Percentiles rank a stretch among this genome's conserved stretches.
phyloP scores from a whole-genome alignment of 2,329 filamentous ascomycete species.

The Didymella glomerata region DNA sequence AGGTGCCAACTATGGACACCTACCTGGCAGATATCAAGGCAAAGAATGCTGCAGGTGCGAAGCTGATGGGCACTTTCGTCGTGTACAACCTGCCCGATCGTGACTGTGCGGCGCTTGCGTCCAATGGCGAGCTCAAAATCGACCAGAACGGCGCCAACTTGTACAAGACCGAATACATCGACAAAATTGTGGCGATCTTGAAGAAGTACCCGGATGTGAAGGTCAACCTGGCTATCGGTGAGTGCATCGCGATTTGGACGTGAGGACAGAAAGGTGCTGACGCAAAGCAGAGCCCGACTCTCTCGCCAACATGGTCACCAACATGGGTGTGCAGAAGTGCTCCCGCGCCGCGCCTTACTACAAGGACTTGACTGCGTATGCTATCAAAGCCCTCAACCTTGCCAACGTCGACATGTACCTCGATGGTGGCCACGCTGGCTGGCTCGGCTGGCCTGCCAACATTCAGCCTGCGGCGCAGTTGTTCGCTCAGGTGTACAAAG shows the following conservation, averaged over 20 bases:
- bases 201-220: slow-evolving; percentile 62
- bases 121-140: slow-evolving; percentile 68
- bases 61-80: slow-evolving; percentile 62
- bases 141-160: slow-evolving; percentile 60
- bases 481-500: slow-evolving; percentile 58
- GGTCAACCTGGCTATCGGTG: slow-evolving; percentile 61
- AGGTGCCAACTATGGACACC: slow-evolving; percentile 59
- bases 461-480: slow-evolving; percentile 60
- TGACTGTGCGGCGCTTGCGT: slow-evolving; percentile 69
- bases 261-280: slow-evolving; percentile 3
- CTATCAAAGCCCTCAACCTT: slow-evolving; percentile 64
- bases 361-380: slow-evolving; percentile 64
- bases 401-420: slow-evolving; percentile 71
- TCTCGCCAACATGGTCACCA: slow-evolving; percentile 70
- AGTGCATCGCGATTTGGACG: background rate
- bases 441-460: slow-evolving; percentile 71
- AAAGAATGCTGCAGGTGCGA: slow-evolving; percentile 59
- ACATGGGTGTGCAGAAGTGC: slow-evolving; percentile 64
- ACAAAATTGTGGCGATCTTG: slow-evolving; percentile 62
- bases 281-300: slow-evolving; percentile 62
- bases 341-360: slow-evolving; percentile 63
- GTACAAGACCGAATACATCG: slow-evolving; percentile 62
- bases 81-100: slow-evolving; percentile 71
- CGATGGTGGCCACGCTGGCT: slow-evolving; percentile 70
- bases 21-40: slow-evolving; percentile 59